phyloP scores from a whole-genome alignment of 441 rosid species.

The Euphorbia schlechtendalii region DNA sequence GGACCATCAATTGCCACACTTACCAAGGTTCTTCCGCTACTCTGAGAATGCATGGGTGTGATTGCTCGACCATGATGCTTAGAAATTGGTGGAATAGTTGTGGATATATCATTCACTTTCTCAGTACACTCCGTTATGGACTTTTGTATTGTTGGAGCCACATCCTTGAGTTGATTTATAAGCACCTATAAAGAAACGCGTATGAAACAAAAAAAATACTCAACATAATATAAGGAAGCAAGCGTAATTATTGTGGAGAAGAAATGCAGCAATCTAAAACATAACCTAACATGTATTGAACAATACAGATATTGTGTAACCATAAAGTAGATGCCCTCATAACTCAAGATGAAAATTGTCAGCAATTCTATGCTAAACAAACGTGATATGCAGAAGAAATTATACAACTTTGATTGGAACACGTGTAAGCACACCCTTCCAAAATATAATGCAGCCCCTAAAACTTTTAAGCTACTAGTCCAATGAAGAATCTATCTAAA shows the following conservation, averaged over 20 bases:
- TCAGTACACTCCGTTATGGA: slow-evolving; percentile 85
- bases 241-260: slow-evolving; percentile 1
- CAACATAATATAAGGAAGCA: slow-evolving; percentile 9
- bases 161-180: slow-evolving; percentile 90
- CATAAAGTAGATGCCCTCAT: background rate
- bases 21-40: slow-evolving; percentile 71
- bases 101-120: slow-evolving; percentile 68
- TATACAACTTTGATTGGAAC: background rate
- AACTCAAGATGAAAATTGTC: slow-evolving; percentile 10
- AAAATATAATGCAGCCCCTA: background rate
- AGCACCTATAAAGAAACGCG: slow-evolving; percentile 62
- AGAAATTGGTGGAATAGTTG: slow-evolving; percentile 56
- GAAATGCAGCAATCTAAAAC: slow-evolving; percentile 15
- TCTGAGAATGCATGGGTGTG: slow-evolving; percentile 68
- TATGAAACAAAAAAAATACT: slow-evolving; percentile 17
- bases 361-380: slow-evolving; percentile 3
- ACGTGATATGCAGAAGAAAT: background rate
- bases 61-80: slow-evolving; percentile 53
- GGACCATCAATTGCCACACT: slow-evolving; percentile 17
- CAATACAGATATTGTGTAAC: background rate
- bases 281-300: slow-evolving; percentile 5
- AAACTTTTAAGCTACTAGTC: background rate
- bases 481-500: background rate
- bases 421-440: background rate
- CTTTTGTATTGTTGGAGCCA: slow-evolving; percentile 80